Evolutionary conservation across 2,329 filamentous ascomycete genomes (phyloP).

Genomic region (Aspergillus calidoustus): DNA sequence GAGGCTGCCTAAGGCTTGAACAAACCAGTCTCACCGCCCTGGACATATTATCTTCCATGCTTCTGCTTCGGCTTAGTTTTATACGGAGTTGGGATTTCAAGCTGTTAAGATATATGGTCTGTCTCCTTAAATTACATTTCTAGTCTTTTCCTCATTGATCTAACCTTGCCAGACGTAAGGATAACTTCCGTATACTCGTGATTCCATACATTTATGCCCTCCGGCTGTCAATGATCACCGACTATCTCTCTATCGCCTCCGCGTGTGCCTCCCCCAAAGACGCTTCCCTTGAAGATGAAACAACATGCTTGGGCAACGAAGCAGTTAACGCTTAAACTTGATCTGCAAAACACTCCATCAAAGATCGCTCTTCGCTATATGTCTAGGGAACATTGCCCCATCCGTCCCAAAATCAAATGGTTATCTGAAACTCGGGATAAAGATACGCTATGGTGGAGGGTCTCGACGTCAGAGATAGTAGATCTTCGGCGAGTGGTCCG

Average conservation of each 20-base stretch:
- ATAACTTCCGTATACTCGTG: too few relatives aligned
- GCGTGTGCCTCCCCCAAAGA: too few relatives aligned
- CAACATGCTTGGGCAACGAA: constrained; percentile 23
- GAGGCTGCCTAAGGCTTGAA: constrained; percentile 34
- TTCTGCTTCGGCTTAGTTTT: background rate
- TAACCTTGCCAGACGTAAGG: too few relatives aligned
- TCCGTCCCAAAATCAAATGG: constrained; percentile 44
- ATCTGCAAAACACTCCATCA: constrained; percentile 27
- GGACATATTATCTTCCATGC: background rate
- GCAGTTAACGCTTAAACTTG: constrained; percentile 33
- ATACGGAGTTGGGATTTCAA: background rate
- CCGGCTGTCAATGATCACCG: background rate
- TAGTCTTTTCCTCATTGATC: too few relatives aligned
- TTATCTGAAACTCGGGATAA: constrained; percentile 44
- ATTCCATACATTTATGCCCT: background rate
- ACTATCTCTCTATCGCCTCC: background rate
- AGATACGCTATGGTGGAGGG: constrained; percentile 55
- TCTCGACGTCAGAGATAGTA: constrained; percentile 37
- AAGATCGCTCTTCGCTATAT: constrained; percentile 39
- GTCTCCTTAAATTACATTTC: background rate
- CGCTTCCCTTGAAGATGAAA: constrained; percentile 24
- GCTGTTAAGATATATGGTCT: background rate
- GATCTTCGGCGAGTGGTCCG: constrained; percentile 52
- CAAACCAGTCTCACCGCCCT: constrained; percentile 22
- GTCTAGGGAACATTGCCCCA: constrained; percentile 33